Evolutionary conservation across 805 yeast genomes (phyloP), one percentile per base, ranked within the genome.

Genomic region (Blastobotrys muscicola): DNA sequence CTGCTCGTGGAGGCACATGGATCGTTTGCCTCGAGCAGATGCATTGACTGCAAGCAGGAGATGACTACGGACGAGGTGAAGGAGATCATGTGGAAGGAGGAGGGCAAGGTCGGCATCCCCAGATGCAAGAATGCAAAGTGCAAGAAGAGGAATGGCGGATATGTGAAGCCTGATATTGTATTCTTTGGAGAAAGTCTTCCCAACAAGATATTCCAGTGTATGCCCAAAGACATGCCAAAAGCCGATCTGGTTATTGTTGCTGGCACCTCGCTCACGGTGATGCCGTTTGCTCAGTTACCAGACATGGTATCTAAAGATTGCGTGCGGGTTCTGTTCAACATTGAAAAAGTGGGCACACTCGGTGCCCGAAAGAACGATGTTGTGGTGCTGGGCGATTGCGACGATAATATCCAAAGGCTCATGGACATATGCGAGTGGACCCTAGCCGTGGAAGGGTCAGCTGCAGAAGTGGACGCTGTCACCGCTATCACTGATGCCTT

Each of bases 101-200:
- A 57, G 36, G 31, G 13, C 26, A 40, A 38, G 15, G 44, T 49
- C 16, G 36, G 35, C 8, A 46, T 48, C 36, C 72, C 75, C 3
- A 60, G 57, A 8, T 90, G 97, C 64, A 50, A 56, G 11, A 55
- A 30, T 30, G 16, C 9, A 12, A 30, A 35, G 11, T 45, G 48
- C 36, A 29, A 34, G 10, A 13, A 14, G 8, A 39, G 66, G 12
- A 90, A 97, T 55, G 58, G 52, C 3, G 94, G 95, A 0, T 71
- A 77, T 29, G 85, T 92, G 23, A 90, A 90, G 57, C 98, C 97
- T 0, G 90, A 85, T 55, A 92, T 90, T 52, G 95, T 87, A 1
- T 90, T 90, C 56, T 92, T 87, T 65, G 97, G 97, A 3, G 98
- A 90, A 60, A 74, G 80, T 2, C 68, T 90, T 23, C 97, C 97